Percentiles rank a stretch among this genome's conserved stretches.
Evolutionary conservation across 192 early-diverging fungal genomes (phyloP).

Genomic region (Lunasporangiospora selenospora): DNA sequence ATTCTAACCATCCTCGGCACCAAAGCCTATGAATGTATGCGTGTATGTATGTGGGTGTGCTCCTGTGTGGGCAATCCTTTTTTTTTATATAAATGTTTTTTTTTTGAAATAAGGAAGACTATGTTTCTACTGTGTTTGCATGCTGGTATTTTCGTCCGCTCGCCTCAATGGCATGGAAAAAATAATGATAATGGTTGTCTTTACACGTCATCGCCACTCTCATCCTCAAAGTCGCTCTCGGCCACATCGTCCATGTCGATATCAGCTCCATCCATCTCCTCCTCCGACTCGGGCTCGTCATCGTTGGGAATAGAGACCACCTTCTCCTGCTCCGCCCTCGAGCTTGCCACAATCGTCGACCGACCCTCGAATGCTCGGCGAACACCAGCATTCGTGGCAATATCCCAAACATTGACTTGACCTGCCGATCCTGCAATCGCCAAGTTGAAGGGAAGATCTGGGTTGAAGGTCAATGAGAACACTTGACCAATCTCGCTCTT

Average conservation of each 20-base stretch:
- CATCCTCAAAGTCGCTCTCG: slow-evolving; percentile 45
- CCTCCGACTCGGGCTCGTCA: slow-evolving; percentile 46
- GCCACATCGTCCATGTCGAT: slow-evolving; percentile 43
- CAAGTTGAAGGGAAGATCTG: slow-evolving; percentile 90
- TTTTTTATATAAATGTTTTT: too few species aligned
- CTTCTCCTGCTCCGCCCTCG: slow-evolving; percentile 38
- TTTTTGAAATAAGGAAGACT: too few species aligned
- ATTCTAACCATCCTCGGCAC: too few species aligned
- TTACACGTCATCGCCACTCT: slow-evolving; percentile 50
- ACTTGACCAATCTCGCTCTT: slow-evolving; percentile 67
- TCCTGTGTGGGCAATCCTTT: too few species aligned
- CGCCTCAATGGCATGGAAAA: neutral
- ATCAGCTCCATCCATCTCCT: slow-evolving; percentile 49
- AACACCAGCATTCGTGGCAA: slow-evolving; percentile 87
- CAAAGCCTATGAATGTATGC: too few species aligned
- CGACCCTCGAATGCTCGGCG: slow-evolving; percentile 67
- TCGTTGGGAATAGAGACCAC: slow-evolving; percentile 32
- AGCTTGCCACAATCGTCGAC: slow-evolving; percentile 30
- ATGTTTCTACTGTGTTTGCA: too few species aligned
- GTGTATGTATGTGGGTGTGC: too few species aligned
- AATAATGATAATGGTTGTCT: too few species aligned
- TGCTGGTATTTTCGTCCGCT: neutral
- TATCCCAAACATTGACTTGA: slow-evolving; percentile 92
- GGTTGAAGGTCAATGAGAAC: slow-evolving; percentile 87
- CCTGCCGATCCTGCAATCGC: slow-evolving; percentile 90